Percentiles rank a stretch among this genome's conserved stretches.
These are phyloP conservation scores for Sextonia rubra DNA, from an alignment of 164 flowering plant species.

Conservation along the genomic window DNA sequence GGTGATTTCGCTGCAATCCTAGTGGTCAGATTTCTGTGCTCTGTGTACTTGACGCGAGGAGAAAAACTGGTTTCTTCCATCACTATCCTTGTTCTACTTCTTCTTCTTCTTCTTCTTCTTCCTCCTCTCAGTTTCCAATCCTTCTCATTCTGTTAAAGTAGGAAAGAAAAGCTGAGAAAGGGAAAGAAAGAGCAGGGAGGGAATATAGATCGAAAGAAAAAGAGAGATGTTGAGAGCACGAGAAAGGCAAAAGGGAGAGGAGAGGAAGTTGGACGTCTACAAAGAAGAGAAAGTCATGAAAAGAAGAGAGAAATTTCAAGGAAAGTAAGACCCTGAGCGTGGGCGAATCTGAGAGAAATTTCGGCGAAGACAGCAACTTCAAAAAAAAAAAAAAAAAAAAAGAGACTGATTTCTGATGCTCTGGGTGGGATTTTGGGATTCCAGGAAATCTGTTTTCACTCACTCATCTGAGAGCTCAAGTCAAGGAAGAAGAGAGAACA, in stretches of 20 bases:
- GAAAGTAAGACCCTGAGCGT: slow-evolving; percentile 5
- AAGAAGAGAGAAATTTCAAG: slow-evolving; percentile 10
- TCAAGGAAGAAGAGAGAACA: background rate
- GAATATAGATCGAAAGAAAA: no score
- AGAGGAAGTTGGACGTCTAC: background rate
- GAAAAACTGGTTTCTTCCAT: slow-evolving; percentile 20
- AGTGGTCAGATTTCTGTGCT: slow-evolving; percentile 34
- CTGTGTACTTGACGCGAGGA: slow-evolving; percentile 33
- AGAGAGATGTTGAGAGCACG: background rate
- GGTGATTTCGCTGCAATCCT: slow-evolving; percentile 9
- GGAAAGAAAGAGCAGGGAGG: background rate
- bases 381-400: background rate
- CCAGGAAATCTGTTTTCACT: background rate
- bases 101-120: slow-evolving; percentile 5
- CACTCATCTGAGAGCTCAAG: background rate
- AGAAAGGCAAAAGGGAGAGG: background rate
- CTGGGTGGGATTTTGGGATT: background rate
- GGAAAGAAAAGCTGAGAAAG: background rate
- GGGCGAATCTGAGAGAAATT: background rate
- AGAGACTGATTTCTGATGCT: background rate
- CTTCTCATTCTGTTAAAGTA: background rate
- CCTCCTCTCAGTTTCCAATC: slow-evolving; percentile 19
- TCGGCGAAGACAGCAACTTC: background rate
- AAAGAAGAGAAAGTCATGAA: background rate
- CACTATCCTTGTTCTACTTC: background rate